These are phyloP conservation scores for Fusarium longipes DNA, from an alignment of 2,329 filamentous ascomycete species.

Conservation along the genomic window DNA sequence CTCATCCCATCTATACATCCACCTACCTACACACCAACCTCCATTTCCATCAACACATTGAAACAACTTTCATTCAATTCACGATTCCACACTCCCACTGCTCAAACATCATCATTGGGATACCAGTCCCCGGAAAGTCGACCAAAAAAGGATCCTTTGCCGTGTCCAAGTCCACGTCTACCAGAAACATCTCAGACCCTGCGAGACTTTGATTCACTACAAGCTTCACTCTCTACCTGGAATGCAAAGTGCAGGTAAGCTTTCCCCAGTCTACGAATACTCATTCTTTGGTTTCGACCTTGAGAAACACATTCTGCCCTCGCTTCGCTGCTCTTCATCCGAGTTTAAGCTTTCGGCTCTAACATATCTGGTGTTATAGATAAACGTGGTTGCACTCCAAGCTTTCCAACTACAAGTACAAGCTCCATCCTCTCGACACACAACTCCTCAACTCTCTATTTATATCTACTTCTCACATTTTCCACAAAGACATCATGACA, in stretches of 20 bases:
- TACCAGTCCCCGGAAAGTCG: constrained; percentile 13
- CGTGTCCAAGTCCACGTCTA: constrained; percentile 16
- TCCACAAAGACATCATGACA: constrained; percentile 43
- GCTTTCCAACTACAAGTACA: constrained; percentile 37
- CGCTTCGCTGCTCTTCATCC: constrained; percentile 12
- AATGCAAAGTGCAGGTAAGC: constrained; percentile 47
- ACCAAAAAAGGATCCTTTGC: constrained; percentile 22
- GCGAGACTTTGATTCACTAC: constrained; percentile 33
- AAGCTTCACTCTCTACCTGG: constrained; percentile 41
- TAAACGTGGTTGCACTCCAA: constrained; percentile 43
- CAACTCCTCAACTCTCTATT: constrained; percentile 13
- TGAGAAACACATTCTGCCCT: constrained; percentile 16
- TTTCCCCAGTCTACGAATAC: constrained; percentile 21
- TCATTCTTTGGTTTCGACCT: constrained; percentile 21
- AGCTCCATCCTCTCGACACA: constrained; percentile 10
- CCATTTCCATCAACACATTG: neutral
- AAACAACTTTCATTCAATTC: constrained; percentile 11
- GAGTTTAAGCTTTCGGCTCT: constrained; percentile 20
- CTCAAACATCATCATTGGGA: neutral
- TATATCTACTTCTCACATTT: constrained; percentile 9
- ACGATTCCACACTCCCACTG: neutral
- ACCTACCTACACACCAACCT: neutral
- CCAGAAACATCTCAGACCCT: constrained; percentile 38
- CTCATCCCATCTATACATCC: neutral
- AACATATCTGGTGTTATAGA: constrained; percentile 38